Evolutionary conservation across 2,329 filamentous ascomycete species (phyloP).

Genomic region (Hyphodiscus sp.): DNA sequence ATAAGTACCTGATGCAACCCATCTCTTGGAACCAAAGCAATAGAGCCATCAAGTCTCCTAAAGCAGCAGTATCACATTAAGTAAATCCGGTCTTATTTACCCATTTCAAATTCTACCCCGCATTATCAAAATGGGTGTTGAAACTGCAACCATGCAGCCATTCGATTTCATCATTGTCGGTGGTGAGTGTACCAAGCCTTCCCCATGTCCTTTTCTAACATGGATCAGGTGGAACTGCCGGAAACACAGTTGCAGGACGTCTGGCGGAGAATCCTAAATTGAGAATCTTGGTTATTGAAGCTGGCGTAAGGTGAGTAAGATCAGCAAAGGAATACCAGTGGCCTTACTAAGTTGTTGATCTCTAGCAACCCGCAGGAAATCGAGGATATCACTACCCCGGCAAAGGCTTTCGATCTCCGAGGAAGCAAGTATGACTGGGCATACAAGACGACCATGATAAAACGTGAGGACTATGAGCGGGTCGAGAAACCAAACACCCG

Average conservation of each 20-base stretch:
- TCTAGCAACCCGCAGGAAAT: slow-evolving; percentile 40
- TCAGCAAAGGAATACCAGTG: slow-evolving; percentile 29
- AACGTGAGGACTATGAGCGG: slow-evolving; percentile 51
- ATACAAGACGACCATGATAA: slow-evolving; percentile 56
- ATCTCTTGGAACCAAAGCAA: neutral
- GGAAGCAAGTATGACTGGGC: slow-evolving; percentile 51
- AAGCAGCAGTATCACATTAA: neutral
- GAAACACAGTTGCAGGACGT: slow-evolving; percentile 42
- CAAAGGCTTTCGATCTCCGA: slow-evolving; percentile 46
- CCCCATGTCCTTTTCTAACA: neutral
- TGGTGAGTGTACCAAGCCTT: neutral
- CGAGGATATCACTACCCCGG: slow-evolving; percentile 47
- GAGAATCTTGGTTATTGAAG: slow-evolving; percentile 41
- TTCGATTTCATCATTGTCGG: neutral
- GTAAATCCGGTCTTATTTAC: neutral
- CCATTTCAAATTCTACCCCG: too few species aligned
- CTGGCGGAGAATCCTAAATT: slow-evolving; percentile 45
- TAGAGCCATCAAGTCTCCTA: neutral
- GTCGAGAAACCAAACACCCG: slow-evolving; percentile 55
- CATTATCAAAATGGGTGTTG: neutral
- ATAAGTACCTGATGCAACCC: neutral
- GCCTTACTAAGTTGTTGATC: neutral
- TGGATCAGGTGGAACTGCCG: slow-evolving; percentile 39
- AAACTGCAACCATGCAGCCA: neutral
- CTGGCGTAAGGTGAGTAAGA: slow-evolving; percentile 33